Evolutionary conservation across 164 flowering plant genomes (phyloP).

Genomic region (Aristolochia fimbriata): DNA sequence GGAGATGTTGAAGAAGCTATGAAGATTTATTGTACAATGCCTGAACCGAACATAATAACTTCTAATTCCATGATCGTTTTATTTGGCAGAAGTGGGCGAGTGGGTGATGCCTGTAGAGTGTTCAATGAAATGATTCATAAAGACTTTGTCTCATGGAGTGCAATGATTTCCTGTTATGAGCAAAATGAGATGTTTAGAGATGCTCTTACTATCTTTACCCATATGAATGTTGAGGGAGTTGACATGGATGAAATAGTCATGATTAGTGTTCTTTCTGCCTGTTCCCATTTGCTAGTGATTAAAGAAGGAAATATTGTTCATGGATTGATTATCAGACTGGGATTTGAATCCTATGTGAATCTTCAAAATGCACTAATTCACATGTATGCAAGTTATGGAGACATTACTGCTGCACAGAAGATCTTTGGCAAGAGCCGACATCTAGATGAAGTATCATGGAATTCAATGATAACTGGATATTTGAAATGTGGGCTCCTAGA

Average conservation of each 20-base stretch:
- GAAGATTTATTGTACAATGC: conserved; percentile 20
- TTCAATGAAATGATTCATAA: conserved; percentile 20
- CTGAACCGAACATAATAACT: conserved; percentile 24
- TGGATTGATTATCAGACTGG: conserved; percentile 19
- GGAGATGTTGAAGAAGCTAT: conserved; percentile 29
- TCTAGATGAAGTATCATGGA: conserved; percentile 34
- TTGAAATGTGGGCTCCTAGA: conserved; percentile 20
- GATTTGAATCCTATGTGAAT: conserved; percentile 28
- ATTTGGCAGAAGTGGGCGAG: conserved; percentile 25
- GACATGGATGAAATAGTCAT: conserved; percentile 26
- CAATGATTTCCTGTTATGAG: conserved; percentile 34
- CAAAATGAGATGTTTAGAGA: conserved; percentile 26
- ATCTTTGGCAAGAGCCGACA: conserved; percentile 17
- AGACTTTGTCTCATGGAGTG: conserved; percentile 35
- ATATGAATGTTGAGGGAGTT: conserved; percentile 20
- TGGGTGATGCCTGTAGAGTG: conserved; percentile 19
- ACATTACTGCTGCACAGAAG: conserved; percentile 16
- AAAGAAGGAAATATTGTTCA: conserved; percentile 21
- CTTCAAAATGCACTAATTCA: conserved; percentile 34
- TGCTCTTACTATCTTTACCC: conserved; percentile 20
- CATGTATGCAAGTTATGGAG: conserved; percentile 27
- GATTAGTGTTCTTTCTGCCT: conserved; percentile 30
- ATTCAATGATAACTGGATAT: conserved; percentile 33
- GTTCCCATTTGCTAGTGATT: conserved; percentile 16
- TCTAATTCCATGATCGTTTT: conserved; percentile 35